These are phyloP conservation scores for Biscutella auriculata DNA, from an alignment of 441 rosid species.

Conservation along the genomic window DNA sequence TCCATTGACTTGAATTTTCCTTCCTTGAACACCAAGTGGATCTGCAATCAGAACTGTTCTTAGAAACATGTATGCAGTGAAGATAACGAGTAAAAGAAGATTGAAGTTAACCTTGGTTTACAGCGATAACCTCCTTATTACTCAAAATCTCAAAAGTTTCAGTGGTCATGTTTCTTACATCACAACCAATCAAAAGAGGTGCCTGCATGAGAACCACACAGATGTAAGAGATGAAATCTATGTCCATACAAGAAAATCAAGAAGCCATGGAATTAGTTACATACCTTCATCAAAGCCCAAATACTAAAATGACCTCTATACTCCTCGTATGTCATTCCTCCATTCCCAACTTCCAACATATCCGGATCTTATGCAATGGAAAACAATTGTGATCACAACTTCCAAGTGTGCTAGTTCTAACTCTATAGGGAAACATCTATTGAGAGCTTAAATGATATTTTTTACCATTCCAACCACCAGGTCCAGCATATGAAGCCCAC, in stretches of 20 bases:
- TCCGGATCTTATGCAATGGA: constrained; percentile 59
- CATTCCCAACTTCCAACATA: constrained; percentile 99
- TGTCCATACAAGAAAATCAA: not conserved
- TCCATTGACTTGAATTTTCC: constrained; percentile 54
- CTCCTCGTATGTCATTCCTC: constrained; percentile 84
- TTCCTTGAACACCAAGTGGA: constrained; percentile 87
- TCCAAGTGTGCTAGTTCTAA: not conserved
- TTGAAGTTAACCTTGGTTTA: constrained; percentile 63
- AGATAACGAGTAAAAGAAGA: not conserved
- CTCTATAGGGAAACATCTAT: not conserved
- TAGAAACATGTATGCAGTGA: not conserved
- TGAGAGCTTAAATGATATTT: not conserved
- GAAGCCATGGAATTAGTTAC: not conserved
- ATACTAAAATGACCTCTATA: constrained; percentile 90
- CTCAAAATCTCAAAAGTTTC: constrained; percentile 64
- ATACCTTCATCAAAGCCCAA: constrained; percentile 95
- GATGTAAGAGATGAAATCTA: not conserved
- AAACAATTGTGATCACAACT: not conserved
- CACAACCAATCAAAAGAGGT: constrained; percentile 87
- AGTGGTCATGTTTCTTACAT: constrained; percentile 68
- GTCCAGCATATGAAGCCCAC: constrained; percentile 97
- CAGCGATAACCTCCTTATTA: constrained; percentile 73
- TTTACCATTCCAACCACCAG: constrained; percentile 99
- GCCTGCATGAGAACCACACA: constrained; percentile 39
- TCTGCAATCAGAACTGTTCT: constrained; percentile 39